Evolutionary conservation across 108 stramenopile species (phyloP).

Genomic region (Nitzschia sp.): DNA sequence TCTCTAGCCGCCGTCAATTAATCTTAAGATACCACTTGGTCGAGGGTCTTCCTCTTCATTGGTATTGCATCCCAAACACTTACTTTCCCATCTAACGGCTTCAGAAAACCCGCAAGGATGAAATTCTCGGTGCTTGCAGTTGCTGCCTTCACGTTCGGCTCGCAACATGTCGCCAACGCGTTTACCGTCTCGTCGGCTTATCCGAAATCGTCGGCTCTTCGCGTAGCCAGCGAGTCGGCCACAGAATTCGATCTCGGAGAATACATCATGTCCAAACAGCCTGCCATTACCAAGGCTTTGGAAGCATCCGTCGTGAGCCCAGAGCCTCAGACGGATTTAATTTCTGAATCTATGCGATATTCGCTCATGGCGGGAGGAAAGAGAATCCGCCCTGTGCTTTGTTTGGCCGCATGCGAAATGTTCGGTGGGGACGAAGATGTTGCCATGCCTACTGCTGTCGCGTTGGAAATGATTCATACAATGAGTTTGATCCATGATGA

Average conservation of each 20-base stretch:
- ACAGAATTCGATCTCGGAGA: constrained; percentile 71
- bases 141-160: neutral
- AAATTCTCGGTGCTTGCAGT: neutral
- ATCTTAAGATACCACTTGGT: too few species aligned
- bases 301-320: constrained; percentile 65
- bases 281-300: constrained; percentile 81
- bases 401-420: constrained; percentile 94
- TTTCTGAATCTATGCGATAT: constrained; percentile 93
- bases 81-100: too few species aligned
- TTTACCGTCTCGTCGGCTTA: neutral
- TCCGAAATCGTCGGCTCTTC: neutral
- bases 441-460: constrained; percentile 94
- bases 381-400: constrained; percentile 92
- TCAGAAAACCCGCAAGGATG: too few species aligned
- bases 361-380: constrained; percentile 96
- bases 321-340: constrained; percentile 70
- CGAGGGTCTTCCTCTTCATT: too few species aligned
- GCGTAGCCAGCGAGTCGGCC: constrained; percentile 10
- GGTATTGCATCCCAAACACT: too few species aligned
- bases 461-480: constrained; percentile 97
- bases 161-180: neutral
- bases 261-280: constrained; percentile 86
- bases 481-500: constrained; percentile 98
- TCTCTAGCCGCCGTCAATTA: too few species aligned
- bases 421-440: constrained; percentile 74